A percentile compares a stretch with the other conserved stretches of the same genome.
Conservation (phyloP, 2,329 filamentous ascomycete genomes). For the Aureobasidium zeae region DNA sequence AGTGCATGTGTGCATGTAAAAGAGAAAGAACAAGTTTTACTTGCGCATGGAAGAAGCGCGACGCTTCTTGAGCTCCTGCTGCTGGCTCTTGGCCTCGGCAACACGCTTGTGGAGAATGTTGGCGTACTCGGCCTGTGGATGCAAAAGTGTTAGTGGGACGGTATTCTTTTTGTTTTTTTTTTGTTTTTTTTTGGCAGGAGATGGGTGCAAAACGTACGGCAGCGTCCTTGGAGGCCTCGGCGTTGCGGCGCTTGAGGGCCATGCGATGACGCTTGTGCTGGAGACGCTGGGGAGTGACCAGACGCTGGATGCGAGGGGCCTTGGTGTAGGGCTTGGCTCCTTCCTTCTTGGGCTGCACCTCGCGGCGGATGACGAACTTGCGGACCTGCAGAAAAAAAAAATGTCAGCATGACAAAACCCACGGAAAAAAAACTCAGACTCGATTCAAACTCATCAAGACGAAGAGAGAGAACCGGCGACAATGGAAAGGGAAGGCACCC, state of each 20-base stretch:
- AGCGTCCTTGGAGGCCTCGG: slow-evolving; percentile 97
- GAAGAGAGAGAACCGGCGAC: slow-evolving; percentile 45
- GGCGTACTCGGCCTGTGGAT: slow-evolving; percentile 80
- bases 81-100: slow-evolving; percentile 86
- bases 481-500: slow-evolving; percentile 55
- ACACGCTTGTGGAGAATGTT: slow-evolving; percentile 95
- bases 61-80: slow-evolving; percentile 92
- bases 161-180: too few species aligned
- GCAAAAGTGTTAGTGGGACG: slow-evolving; percentile 29
- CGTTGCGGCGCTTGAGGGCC: slow-evolving; percentile 95
- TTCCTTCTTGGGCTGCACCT: slow-evolving; percentile 94
- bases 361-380: slow-evolving; percentile 99
- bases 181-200: slow-evolving; percentile 32
- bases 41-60: slow-evolving; percentile 92
- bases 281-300: slow-evolving; percentile 97
- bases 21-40: slow-evolving; percentile 35
- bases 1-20: too few species aligned
- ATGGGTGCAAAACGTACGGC: slow-evolving; percentile 58
- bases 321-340: slow-evolving; percentile 99
- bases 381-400: slow-evolving; percentile 58
- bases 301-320: slow-evolving; percentile 99
- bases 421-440: slow-evolving; percentile 36
- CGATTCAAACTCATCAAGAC: slow-evolving; percentile 35
- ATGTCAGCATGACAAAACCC: slow-evolving; percentile 23
- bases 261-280: slow-evolving; percentile 99